Percentiles rank a stretch among this genome's conserved stretches.
Evolutionary conservation across 192 early-diverging fungal species (phyloP).

Genomic region (Coemansia erecta): DNA sequence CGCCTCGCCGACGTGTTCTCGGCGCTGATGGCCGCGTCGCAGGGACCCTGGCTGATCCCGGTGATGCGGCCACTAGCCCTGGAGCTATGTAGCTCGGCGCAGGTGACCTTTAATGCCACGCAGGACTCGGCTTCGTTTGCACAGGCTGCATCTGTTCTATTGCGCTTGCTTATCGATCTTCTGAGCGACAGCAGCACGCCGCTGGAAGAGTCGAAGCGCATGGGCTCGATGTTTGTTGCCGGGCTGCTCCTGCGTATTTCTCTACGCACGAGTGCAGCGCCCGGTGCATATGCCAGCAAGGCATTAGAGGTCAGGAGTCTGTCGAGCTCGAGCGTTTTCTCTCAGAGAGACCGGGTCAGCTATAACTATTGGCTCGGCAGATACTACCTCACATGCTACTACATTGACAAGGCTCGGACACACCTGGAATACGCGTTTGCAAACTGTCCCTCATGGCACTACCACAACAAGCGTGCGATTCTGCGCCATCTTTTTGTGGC

Average conservation of each 20-base stretch:
- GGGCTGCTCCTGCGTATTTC: slow-evolving; percentile 38
- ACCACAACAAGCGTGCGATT: slow-evolving; percentile 46
- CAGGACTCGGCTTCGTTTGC: slow-evolving; percentile 22
- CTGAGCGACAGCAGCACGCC: slow-evolving; percentile 30
- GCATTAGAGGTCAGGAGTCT: slow-evolving; percentile 33
- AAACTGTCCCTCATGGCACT: slow-evolving; percentile 31
- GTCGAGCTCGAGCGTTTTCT: slow-evolving; percentile 13
- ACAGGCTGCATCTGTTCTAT: slow-evolving; percentile 37
- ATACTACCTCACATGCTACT: slow-evolving; percentile 46
- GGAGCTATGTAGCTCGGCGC: slow-evolving; percentile 33
- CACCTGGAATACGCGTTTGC: slow-evolving; percentile 43
- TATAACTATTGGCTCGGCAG: slow-evolving; percentile 50
- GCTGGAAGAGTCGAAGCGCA: slow-evolving; percentile 23
- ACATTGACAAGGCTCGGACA: slow-evolving; percentile 31
- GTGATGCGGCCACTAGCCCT: slow-evolving; percentile 27
- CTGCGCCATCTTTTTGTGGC: slow-evolving; percentile 44
- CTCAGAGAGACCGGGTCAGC: slow-evolving; percentile 25
- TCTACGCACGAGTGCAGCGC: slow-evolving; percentile 35
- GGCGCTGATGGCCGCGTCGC: slow-evolving; percentile 13
- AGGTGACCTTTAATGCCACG: slow-evolving; percentile 6
- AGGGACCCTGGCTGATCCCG: slow-evolving; percentile 36
- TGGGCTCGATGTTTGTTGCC: slow-evolving; percentile 35
- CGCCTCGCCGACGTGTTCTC: slow-evolving; percentile 28
- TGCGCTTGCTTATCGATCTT: slow-evolving; percentile 32
- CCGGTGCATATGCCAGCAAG: slow-evolving; percentile 44